Conservation (phyloP, 371 early-diverging fungal species). For the Phascolomyces articulosus region DNA sequence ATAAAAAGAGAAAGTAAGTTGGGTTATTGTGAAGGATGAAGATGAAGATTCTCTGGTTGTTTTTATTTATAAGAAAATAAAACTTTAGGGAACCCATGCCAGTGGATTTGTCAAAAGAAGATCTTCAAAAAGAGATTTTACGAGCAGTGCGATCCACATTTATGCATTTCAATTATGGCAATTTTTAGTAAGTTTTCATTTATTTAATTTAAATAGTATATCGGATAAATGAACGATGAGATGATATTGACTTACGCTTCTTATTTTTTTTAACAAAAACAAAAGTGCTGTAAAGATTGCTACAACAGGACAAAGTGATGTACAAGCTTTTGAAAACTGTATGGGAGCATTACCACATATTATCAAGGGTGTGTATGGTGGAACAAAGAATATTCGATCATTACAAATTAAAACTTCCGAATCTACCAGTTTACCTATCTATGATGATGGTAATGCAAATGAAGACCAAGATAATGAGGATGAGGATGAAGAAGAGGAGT, state of each 20-base stretch:
- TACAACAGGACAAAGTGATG: constrained; percentile 54
- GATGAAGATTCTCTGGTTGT: too few species aligned
- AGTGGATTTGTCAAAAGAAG: constrained; percentile 67
- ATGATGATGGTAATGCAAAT: constrained; percentile 36
- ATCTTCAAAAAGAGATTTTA: constrained; percentile 73
- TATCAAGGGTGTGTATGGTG: constrained; percentile 67
- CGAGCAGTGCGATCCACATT: constrained; percentile 78
- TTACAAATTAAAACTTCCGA: constrained; percentile 79
- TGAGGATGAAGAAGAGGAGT: constrained; percentile 19
- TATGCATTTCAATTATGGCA: constrained; percentile 73
- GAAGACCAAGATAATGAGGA: constrained; percentile 35
- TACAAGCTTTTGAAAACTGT: constrained; percentile 80
- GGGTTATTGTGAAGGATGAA: neutral
- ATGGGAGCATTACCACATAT: constrained; percentile 60
- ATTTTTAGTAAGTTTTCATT: constrained; percentile 54
- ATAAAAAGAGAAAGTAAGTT: constrained; percentile 80
- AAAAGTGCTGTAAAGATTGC: constrained; percentile 75
- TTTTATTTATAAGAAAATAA: too few species aligned
- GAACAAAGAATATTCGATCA: constrained; percentile 78
- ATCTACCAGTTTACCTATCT: constrained; percentile 85
- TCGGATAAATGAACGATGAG: neutral
- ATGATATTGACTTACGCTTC: neutral
- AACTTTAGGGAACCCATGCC: constrained; percentile 77
- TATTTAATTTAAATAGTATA: neutral
- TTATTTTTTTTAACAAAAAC: too few species aligned